These are phyloP conservation scores for Phialemonium atrogriseum DNA, from an alignment of 2,329 filamentous ascomycete species.

Conservation along the genomic window DNA sequence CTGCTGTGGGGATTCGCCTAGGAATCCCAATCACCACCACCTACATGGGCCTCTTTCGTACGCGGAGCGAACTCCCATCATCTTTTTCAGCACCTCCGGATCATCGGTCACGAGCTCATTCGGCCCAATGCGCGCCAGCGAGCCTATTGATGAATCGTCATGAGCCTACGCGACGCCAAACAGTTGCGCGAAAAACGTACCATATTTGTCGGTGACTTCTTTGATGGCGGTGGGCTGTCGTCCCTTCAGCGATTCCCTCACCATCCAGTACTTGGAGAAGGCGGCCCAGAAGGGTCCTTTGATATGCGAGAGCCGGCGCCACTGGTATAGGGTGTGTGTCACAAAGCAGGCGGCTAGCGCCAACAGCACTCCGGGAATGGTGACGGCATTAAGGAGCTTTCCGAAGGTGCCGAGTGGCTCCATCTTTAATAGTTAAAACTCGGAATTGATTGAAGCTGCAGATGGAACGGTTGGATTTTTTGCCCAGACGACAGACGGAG, in stretches of 20 bases:
- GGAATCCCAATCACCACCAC: too few species aligned
- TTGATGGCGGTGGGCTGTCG: constrained; percentile 17
- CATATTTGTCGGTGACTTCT: constrained; percentile 17
- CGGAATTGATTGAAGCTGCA: too few species aligned
- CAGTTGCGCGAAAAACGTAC: constrained; percentile 7
- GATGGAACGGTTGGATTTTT: too few species aligned
- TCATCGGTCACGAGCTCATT: constrained; percentile 26
- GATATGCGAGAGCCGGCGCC: constrained; percentile 18
- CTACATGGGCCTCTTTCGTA: constrained; percentile 21
- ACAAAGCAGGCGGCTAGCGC: too few species aligned
- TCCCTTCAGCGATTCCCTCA: constrained; percentile 16
- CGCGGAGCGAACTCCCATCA: constrained; percentile 22
- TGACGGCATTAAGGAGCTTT: too few species aligned
- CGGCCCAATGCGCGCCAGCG: constrained; percentile 26
- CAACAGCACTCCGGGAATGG: too few species aligned
- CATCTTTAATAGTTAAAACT: too few species aligned
- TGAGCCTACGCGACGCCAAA: too few species aligned
- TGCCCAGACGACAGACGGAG: too few species aligned
- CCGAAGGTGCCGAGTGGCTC: too few species aligned
- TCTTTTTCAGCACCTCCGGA: constrained; percentile 22
- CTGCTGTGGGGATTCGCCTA: too few species aligned
- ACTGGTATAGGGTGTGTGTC: too few species aligned
- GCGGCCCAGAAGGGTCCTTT: constrained; percentile 17
- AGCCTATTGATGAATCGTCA: constrained; percentile 13
- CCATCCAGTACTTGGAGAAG: constrained; percentile 22